Conservation (phyloP, 805 yeast species). For the Wickerhamiella slavikovae region DNA sequence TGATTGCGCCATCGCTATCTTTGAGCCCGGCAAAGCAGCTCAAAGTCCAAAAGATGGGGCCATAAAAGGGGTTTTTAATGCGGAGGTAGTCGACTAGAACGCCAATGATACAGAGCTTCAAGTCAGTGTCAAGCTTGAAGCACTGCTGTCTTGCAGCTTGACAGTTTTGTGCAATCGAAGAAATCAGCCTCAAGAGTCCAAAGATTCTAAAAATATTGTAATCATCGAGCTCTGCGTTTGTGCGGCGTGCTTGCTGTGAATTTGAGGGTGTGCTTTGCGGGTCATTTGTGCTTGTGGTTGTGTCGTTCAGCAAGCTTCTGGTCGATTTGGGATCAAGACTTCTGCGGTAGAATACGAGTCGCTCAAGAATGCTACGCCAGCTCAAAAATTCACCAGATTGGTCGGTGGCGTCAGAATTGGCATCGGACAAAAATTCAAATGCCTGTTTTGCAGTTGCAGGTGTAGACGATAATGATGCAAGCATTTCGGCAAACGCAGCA, state of each 20-base stretch:
- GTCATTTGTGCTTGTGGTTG: slow-evolving; percentile 6
- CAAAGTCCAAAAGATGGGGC: slow-evolving; percentile 2
- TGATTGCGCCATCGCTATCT: slow-evolving; percentile 9
- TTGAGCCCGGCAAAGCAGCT: slow-evolving; percentile 30
- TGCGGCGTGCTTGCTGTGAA: slow-evolving; percentile 17
- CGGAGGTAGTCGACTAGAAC: slow-evolving; percentile 2
- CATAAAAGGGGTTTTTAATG: slow-evolving; percentile 4
- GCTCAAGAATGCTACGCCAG: slow-evolving; percentile 30
- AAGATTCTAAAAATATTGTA: slow-evolving; percentile 60
- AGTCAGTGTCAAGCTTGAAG: slow-evolving; percentile 5
- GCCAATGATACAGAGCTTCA: slow-evolving; percentile 1
- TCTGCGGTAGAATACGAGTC: slow-evolving; percentile 32
- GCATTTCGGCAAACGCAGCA: slow-evolving; percentile 60
- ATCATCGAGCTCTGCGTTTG: slow-evolving; percentile 50
- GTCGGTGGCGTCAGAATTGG: too few relatives aligned
- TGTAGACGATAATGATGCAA: slow-evolving; percentile 56
- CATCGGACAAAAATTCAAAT: slow-evolving; percentile 6
- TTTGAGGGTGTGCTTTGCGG: too few relatives aligned
- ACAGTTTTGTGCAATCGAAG: slow-evolving; percentile 28
- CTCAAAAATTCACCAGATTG: too few relatives aligned
- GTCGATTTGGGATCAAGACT: slow-evolving; percentile 16
- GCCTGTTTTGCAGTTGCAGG: slow-evolving; percentile 27
- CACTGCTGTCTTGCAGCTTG: slow-evolving; percentile 16
- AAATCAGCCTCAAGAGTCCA: slow-evolving; percentile 48
- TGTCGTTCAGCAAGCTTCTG: background rate